Conservation (phyloP, 192 early-diverging fungal genomes). For the Linnemannia exigua region DNA sequence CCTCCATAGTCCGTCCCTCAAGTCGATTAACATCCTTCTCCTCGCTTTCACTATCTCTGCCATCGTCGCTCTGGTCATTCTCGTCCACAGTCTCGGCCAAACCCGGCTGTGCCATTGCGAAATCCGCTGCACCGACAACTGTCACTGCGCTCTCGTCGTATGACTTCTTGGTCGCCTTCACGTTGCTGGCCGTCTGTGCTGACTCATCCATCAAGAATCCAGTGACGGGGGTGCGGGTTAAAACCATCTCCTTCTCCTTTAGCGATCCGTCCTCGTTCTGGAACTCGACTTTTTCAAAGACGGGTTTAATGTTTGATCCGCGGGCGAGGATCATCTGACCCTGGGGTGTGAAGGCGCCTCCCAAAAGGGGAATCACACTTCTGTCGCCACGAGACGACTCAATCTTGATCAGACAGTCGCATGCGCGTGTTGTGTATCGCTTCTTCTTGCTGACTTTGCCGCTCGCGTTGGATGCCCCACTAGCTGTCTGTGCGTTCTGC, state of each 20-base stretch:
- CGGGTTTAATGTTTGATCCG: conserved; percentile 66
- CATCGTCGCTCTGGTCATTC: conserved; percentile 3
- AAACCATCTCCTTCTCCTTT: conserved; percentile 46
- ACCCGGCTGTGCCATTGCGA: conserved; percentile 49
- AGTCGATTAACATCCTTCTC: conserved; percentile 38
- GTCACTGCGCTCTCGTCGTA: conserved; percentile 67
- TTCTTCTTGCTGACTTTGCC: conserved; percentile 63
- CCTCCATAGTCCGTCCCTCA: conserved; percentile 56
- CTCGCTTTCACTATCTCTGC: not conserved
- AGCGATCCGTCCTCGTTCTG: conserved; percentile 49
- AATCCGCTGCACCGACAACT: conserved; percentile 59
- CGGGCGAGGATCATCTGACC: conserved; percentile 62
- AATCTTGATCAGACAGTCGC: conserved; percentile 61
- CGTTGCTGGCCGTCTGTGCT: conserved; percentile 59
- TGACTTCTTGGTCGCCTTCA: conserved; percentile 69
- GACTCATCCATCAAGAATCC: conserved; percentile 64
- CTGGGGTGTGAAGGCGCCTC: conserved; percentile 60
- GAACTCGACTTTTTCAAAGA: conserved; percentile 67
- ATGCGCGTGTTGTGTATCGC: conserved; percentile 57
- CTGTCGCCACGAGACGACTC: conserved; percentile 54
- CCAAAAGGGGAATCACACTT: conserved; percentile 60
- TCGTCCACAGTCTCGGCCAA: conserved; percentile 23
- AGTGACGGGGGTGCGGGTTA: conserved; percentile 47
- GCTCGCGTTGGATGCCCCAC: conserved; percentile 37
- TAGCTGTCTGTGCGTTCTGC: conserved; percentile 59